phyloP scores from a whole-genome alignment of 73 alveolate genomes.

The Tetrahymena borealis region DNA sequence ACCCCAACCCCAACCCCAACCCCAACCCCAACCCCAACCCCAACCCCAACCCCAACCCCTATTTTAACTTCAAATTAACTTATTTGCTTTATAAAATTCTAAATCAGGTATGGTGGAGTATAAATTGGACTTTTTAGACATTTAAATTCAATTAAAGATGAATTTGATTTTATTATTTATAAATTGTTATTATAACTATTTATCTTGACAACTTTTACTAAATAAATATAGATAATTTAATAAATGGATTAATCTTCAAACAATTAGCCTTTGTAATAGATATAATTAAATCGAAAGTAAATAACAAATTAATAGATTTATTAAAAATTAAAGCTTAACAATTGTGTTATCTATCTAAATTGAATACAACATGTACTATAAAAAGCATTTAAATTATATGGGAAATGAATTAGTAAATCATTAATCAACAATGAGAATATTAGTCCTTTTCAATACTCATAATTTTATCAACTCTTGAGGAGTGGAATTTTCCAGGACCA shows the following conservation, averaged over 20 bases:
- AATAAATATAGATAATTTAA: too few species aligned
- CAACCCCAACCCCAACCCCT: neutral
- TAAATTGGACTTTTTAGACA: neutral
- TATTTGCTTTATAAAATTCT: neutral
- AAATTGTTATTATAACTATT: too few species aligned
- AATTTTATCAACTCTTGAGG: neutral
- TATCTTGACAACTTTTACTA: too few species aligned
- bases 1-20: neutral
- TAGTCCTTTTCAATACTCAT: neutral
- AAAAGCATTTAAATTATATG: neutral
- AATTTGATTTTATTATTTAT: too few species aligned
- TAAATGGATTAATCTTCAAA: too few species aligned
- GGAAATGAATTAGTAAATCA: too few species aligned
- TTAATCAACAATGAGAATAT: neutral
- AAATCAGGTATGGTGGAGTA: neutral
- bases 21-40: neutral
- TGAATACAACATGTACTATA: neutral
- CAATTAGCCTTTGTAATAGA: too few species aligned
- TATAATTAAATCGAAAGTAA: too few species aligned
- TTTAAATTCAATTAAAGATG: neutral
- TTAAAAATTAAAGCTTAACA: too few species aligned
- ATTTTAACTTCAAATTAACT: neutral
- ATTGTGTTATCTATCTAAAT: too few species aligned
- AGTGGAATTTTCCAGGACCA: neutral
- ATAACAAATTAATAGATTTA: too few species aligned